Percentiles rank a stretch among this genome's conserved stretches.
These are phyloP conservation scores for Marchantia polymorpha DNA, from an alignment of 225 moss, liverwort and hornwort species.

Conservation along the genomic window DNA sequence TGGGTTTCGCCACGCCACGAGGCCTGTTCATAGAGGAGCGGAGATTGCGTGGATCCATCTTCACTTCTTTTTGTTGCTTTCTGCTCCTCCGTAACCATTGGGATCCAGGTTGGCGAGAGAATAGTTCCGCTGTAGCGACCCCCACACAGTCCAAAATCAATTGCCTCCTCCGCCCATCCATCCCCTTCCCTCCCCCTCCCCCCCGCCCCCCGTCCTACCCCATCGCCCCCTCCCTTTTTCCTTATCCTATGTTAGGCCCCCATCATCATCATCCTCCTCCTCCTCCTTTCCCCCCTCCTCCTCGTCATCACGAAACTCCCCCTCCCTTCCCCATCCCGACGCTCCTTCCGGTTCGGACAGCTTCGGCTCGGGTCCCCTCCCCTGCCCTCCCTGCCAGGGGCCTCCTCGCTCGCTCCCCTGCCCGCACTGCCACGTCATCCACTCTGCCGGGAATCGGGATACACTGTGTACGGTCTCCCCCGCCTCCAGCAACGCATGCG, in stretches of 20 bases:
- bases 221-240: no score
- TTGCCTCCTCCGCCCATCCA: not conserved
- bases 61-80: constrained; percentile 11
- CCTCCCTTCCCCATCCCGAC: no score
- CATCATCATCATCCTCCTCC: no score
- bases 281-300: no score
- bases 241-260: no score
- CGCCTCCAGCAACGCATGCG: not conserved
- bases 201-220: no score
- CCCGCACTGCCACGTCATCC: no score
- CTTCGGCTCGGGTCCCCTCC: not conserved
- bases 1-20: not conserved
- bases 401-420: no score
- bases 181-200: no score
- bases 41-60: constrained; percentile 15
- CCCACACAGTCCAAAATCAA: constrained; percentile 1
- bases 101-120: constrained; percentile 12
- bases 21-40: constrained; percentile 4
- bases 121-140: not conserved
- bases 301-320: no score
- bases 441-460: constrained; percentile 8
- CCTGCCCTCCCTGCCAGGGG: not conserved
- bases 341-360: no score
- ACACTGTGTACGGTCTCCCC: not conserved
- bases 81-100: not conserved